These are phyloP conservation scores for Xylaria polymorpha DNA, from an alignment of 2,329 filamentous ascomycete species.

Conservation along the genomic window DNA sequence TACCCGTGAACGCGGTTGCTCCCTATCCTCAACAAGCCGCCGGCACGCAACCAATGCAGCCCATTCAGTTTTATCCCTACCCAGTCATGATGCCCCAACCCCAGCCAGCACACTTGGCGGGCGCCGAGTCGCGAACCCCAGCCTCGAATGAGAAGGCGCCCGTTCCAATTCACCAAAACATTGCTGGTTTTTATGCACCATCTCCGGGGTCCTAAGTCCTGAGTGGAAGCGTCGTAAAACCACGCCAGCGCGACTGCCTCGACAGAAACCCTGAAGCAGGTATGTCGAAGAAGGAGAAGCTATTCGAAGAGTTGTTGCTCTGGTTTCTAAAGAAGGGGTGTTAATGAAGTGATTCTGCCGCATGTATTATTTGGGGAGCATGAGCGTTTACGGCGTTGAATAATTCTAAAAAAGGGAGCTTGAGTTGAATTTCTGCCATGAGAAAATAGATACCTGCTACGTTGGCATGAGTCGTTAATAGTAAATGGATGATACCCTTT, in stretches of 20 bases:
- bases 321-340: background rate
- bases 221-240: background rate
- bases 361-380: background rate
- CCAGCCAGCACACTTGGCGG: conserved; percentile 29
- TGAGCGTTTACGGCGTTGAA: conserved; percentile 5
- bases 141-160: conserved; percentile 21
- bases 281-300: background rate
- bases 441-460: conserved; percentile 23
- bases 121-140: conserved; percentile 16
- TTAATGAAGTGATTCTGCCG: background rate
- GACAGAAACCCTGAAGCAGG: background rate
- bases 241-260: background rate
- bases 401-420: background rate
- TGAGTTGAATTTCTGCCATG: conserved; percentile 4
- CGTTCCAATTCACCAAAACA: conserved; percentile 53
- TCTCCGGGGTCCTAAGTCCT: conserved; percentile 14
- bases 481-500: conserved; percentile 35
- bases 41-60: conserved; percentile 31
- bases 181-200: conserved; percentile 47
- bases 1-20: conserved; percentile 27
- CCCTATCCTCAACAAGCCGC: conserved; percentile 31
- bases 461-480: conserved; percentile 30
- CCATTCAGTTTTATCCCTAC: conserved; percentile 40
- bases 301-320: background rate
- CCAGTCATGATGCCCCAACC: conserved; percentile 40